Evolutionary conservation across 192 early-diverging fungal genomes (phyloP).

Genomic region (Dissophora globulifera): DNA sequence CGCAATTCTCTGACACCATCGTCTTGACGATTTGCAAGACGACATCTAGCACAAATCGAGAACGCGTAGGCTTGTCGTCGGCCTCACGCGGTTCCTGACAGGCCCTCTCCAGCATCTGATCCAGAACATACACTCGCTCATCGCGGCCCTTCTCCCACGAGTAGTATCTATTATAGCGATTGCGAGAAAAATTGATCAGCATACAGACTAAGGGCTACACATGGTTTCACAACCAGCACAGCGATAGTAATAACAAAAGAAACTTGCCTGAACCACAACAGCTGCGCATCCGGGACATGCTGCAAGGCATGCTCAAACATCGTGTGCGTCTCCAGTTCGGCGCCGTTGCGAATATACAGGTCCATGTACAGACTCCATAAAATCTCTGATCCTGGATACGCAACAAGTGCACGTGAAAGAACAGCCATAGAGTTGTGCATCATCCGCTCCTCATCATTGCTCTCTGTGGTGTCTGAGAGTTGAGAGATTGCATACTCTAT

Average conservation of each 20-base stretch:
- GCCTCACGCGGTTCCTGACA: conserved; percentile 10
- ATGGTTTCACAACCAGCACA: not conserved
- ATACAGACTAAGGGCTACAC: too few species aligned
- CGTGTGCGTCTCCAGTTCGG: not conserved
- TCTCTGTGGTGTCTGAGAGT: not conserved
- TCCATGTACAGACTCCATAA: conserved; percentile 41
- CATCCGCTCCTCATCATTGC: not conserved
- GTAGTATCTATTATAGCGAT: conserved; percentile 42
- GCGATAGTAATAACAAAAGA: too few species aligned
- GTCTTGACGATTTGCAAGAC: conserved; percentile 30
- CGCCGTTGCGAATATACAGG: conserved; percentile 13
- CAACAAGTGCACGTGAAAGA: conserved; percentile 7
- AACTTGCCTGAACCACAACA: conserved; percentile 39
- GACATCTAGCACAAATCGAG: conserved; percentile 28
- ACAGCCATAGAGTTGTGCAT: conserved; percentile 4
- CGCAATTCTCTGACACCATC: conserved; percentile 16
- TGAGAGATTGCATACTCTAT: conserved; percentile 23
- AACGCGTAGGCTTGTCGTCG: not conserved
- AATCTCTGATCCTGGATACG: conserved; percentile 9
- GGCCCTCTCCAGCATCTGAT: conserved; percentile 31
- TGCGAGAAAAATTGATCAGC: too few species aligned
- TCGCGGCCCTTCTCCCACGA: conserved; percentile 20
- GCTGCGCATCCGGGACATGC: conserved; percentile 13
- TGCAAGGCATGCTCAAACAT: conserved; percentile 29
- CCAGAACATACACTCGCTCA: conserved; percentile 26